Evolutionary conservation across 148 eudicot genomes (phyloP), one percentile per base, ranked within the genome.

Genomic region (Rhododendron williamsianum): DNA sequence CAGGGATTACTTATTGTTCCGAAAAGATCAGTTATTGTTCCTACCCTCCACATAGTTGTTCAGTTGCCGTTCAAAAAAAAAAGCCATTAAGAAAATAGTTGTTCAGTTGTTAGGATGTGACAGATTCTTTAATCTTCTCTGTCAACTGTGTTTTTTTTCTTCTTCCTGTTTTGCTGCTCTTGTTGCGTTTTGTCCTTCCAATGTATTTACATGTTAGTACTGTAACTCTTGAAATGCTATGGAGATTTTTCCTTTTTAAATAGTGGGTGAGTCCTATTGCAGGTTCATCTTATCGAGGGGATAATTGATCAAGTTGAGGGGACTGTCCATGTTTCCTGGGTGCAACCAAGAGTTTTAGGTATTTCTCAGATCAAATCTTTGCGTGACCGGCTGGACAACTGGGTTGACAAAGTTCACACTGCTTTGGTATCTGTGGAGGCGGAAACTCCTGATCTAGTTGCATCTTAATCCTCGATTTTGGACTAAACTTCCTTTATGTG

Each of bases 201-300:
- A 56, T 1, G 5, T 56, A 1, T 56, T 51, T 51, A 51, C 54
- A 56, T 56, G 21, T 56, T 18, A 52, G 58, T 52, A 56, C 63
- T 51, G 5, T 56, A 15, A 16, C 48, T 48, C 48, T 48, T 12
- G 45, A 79, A 1, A 13, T n/a, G 30, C 11, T 65, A 4, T 79
- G 4, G 13, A 4, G 58, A 45, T 33, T 43, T 43, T 63, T 15
- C 21, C 6, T 82, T 76, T 41, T 65, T 82, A 54, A 81, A 38
- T 73, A 35, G 25, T 36, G 21, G 30, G 71, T 18, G 81, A 58
- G 16, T 65, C 2, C 76, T 63, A 8, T 46, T 91, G 89, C 92
- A 97, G 99, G 99, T 94, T 88, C 99, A 96, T 90, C 95, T 96
- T 73, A 94, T 96, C 15, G 99, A 96, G 83, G 99, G 99, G 80